Percentiles rank a stretch among this genome's conserved stretches.
These are phyloP conservation scores for Yamadazyma trypodendri DNA, from an alignment of 1,139 yeast genomes.

Conservation along the genomic window DNA sequence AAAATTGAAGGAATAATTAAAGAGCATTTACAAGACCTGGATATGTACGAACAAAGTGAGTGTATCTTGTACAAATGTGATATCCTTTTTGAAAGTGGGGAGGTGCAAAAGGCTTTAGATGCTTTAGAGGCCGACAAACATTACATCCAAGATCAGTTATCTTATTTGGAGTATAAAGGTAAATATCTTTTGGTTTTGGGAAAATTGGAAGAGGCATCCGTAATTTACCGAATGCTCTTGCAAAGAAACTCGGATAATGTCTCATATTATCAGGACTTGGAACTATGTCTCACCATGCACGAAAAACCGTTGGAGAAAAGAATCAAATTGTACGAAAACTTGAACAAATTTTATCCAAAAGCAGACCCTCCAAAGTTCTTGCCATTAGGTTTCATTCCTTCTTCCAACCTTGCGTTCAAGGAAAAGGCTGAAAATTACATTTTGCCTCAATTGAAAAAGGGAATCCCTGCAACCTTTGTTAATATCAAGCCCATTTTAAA, in stretches of 20 bases:
- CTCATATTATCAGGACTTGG: conserved; percentile 64
- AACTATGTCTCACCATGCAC: conserved; percentile 51
- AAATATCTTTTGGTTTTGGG: conserved; percentile 48
- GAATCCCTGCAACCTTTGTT: conserved; percentile 89
- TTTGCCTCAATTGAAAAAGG: conserved; percentile 61
- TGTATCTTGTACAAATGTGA: conserved; percentile 71
- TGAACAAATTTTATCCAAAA: conserved; percentile 72
- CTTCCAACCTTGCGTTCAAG: conserved; percentile 46
- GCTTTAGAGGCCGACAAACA: conserved; percentile 53
- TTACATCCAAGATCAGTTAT: conserved; percentile 61
- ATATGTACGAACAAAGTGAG: conserved; percentile 78
- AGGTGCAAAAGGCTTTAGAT: conserved; percentile 61
- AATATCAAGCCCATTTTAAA: conserved; percentile 79
- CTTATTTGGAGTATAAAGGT: conserved; percentile 68
- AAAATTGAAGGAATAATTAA: conserved; percentile 73
- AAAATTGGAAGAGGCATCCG: conserved; percentile 58
- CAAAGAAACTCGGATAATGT: conserved; percentile 85
- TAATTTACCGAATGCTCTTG: conserved; percentile 65
- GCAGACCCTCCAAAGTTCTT: conserved; percentile 78
- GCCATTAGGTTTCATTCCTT: conserved; percentile 72
- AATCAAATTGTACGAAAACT: conserved; percentile 58
- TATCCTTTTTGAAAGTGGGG: conserved; percentile 64
- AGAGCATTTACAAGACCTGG: conserved; percentile 66
- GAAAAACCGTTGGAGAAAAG: conserved; percentile 37
- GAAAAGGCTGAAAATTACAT: conserved; percentile 52